Base-by-base conservation (phyloP, 257 asterid species). In the Plectranthus barbatus region DNA sequence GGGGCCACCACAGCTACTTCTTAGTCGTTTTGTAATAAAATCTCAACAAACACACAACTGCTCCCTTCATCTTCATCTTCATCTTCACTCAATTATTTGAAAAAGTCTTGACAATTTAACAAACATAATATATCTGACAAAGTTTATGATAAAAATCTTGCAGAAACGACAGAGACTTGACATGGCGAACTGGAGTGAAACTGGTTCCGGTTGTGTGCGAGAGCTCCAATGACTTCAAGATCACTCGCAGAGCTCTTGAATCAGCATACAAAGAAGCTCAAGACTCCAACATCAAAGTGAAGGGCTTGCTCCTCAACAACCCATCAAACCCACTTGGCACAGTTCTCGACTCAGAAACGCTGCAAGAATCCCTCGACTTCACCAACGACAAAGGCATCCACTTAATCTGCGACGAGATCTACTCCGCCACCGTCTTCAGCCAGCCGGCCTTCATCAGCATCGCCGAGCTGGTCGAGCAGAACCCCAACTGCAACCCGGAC, bases 301-400 rank as follows among this genome's bases (percentile, higher is more conserved):
- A 85, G 36, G 96, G 89, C 6, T 37, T 90, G 42, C 88, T 90
- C 64, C 75, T 90, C 48, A 87, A 82, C 78, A 90, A 87, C 40
- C 97, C 97, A 5, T 90, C 97, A 4, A 90, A 90, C 52, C 97
- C 97, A 24, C 54, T 90, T 7, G 96, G 97, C 64, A 90, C 95
- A 0, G 74, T 87, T 0, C 63, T 90, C 6, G 91, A 87, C 77
- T 55, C 72, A 10, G 77, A 84, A n/a, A 83, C 93, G 6, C 15
- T 90, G 13, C 44, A 20, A 14, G 83, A 79, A 7, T 62, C 78
- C 0, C 50, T 85, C 1, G 61, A 14, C 11, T 90, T 90, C 81
- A 76, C 62, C 21, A 61, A 64, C 9, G 79, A 71, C 13, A 87
- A 87, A 24, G 67, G 70, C 37, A 87, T 90, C 52, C 97, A 90